Base-by-base conservation (phyloP, 805 yeast genomes). In the Yarrowia divulgata region DNA sequence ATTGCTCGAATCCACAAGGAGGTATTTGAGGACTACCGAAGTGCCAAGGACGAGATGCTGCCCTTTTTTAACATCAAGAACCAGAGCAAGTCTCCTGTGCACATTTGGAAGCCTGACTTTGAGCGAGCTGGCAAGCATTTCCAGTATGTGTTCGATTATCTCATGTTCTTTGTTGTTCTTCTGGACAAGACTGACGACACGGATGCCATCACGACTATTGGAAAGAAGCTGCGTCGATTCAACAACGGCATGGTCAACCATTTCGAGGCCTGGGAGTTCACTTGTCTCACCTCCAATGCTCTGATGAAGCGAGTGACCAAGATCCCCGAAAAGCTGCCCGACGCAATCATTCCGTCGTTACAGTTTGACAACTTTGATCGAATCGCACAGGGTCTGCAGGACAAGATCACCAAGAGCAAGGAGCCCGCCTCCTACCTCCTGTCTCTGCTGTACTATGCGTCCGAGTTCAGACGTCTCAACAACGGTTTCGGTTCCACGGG, bases 111-210 rank as follows among this genome's bases (percentile, higher is more conserved):
- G 73, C 97, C 98, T 0, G 97, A 93, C 60, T 77, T 83, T 73
- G 99, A 96, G 77, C 79, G 96, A 23, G 95, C 98, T 0, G 99
- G 99, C 0, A 91, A 90, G 73, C 97, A 94, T 78, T 94, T 93
- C 76, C 87, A 86, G 12, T 92, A 90, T 78, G 88, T 89, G 40
- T 84, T 82, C 72, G 86, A 87, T 68, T 94, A 95, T 75, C 85
- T 91, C 29, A 76, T 80, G 58, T 90, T 88, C 74, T 88, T 83
- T 73, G 83, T 90, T 58, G 84, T 84, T 29, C 74, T 93, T 32
- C 77, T 91, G 32, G 79, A 82, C 42, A 77, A 81, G 34, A 81
- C 84, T 9, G 78, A 82, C 10, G 94, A 92, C 73, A 80, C 89
- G 57, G 84, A 84, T 16, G 81, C 87, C 0, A 79, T 95, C 71